Percentiles rank a stretch among this genome's conserved stretches.
These are phyloP conservation scores for Globisporangium viniferum DNA, from an alignment of 352 stramenopile species.

Conservation along the genomic window DNA sequence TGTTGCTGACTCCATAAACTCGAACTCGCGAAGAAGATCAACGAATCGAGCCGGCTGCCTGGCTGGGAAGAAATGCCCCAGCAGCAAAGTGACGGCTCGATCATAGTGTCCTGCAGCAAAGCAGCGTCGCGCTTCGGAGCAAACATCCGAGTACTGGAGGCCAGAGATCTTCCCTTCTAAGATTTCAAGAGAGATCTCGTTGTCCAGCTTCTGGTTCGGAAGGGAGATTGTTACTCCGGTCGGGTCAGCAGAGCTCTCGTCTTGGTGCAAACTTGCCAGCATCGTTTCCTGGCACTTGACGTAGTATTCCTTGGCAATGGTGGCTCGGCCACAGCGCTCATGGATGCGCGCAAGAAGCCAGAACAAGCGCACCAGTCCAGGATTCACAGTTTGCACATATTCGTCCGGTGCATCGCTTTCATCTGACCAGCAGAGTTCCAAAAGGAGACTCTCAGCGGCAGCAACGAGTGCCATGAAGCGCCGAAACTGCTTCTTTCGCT, in stretches of 20 bases:
- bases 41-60: slow-evolving; percentile 40
- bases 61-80: slow-evolving; percentile 53
- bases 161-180: slow-evolving; percentile 49
- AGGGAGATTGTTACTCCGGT: slow-evolving; percentile 20
- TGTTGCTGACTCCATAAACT: slow-evolving; percentile 21
- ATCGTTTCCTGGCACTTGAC: slow-evolving; percentile 47
- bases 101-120: slow-evolving; percentile 36
- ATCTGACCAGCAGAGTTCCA: slow-evolving; percentile 42
- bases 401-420: slow-evolving; percentile 19
- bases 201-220: slow-evolving; percentile 42
- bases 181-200: slow-evolving; percentile 32
- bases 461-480: slow-evolving; percentile 26
- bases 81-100: slow-evolving; percentile 32
- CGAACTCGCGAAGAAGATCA: slow-evolving; percentile 60
- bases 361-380: slow-evolving; percentile 35
- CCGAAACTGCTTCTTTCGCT: slow-evolving; percentile 20
- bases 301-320: slow-evolving; percentile 52
- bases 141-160: slow-evolving; percentile 56
- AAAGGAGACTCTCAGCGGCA: slow-evolving; percentile 34
- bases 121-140: slow-evolving; percentile 42
- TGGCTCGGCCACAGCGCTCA: slow-evolving; percentile 37
- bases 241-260: not conserved
- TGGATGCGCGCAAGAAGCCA: slow-evolving; percentile 57
- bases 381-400: not conserved
- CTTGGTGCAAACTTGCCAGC: not conserved